Evolutionary conservation across 441 rosid genomes (phyloP).

Genomic region (Bocquillonia castaneifolia): DNA sequence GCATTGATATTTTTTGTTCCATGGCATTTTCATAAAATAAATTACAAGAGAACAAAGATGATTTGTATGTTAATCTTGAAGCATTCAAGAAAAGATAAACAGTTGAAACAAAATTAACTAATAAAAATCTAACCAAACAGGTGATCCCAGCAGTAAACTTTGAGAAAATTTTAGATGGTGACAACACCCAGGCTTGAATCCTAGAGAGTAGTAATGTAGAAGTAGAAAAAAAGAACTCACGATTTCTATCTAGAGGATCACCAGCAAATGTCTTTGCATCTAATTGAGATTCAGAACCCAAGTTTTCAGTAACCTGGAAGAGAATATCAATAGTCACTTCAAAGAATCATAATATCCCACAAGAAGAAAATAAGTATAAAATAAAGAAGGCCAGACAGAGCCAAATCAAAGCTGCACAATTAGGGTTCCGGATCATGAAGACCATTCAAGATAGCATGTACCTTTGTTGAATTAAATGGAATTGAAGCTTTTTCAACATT

Average conservation of each 20-base stretch:
- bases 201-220: conserved; percentile 9
- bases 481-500: conserved; percentile 39
- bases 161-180: background rate
- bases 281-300: conserved; percentile 37
- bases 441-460: conserved; percentile 18
- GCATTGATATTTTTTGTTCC: background rate
- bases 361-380: background rate
- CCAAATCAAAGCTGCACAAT: background rate
- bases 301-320: conserved; percentile 39
- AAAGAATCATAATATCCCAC: background rate
- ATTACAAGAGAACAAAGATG: background rate
- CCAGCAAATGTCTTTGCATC: conserved; percentile 37
- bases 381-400: background rate
- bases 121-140: too few species aligned
- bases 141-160: too few species aligned
- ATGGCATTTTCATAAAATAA: background rate
- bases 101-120: background rate
- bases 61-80: background rate
- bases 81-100: background rate
- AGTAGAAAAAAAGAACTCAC: conserved; percentile 43
- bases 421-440: background rate
- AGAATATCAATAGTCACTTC: conserved; percentile 3
- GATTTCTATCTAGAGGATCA: conserved; percentile 39
- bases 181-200: background rate
- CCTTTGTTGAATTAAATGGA: conserved; percentile 38